These are phyloP conservation scores for Allantophomopsis lycopodina DNA, from an alignment of 2,329 filamentous ascomycete genomes.

Conservation along the genomic window DNA sequence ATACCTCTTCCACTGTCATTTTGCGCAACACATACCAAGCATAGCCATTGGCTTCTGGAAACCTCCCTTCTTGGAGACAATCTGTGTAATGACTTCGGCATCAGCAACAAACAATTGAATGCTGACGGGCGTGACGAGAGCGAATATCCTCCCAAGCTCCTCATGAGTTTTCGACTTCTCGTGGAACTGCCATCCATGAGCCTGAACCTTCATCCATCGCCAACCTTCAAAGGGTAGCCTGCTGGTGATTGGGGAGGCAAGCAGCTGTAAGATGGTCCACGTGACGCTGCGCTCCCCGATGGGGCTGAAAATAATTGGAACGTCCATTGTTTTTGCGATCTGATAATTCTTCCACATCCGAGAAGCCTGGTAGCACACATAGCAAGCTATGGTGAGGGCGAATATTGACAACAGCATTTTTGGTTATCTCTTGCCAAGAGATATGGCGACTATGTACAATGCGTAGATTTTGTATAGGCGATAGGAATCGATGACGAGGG, in stretches of 20 bases:
- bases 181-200: conserved; percentile 1
- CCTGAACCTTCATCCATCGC: neutral
- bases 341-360: neutral
- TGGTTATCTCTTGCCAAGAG: too few species aligned
- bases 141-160: conserved; percentile 3
- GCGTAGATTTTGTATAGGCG: neutral
- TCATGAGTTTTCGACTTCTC: conserved; percentile 1
- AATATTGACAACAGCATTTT: neutral
- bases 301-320: neutral
- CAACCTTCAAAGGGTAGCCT: conserved; percentile 2
- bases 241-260: neutral
- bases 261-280: neutral
- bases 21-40: conserved; percentile 2
- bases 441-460: too few species aligned
- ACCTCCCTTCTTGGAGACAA: conserved; percentile 1
- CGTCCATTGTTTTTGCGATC: neutral
- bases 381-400: neutral
- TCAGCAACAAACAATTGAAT: conserved; percentile 3
- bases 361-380: neutral
- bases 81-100: neutral
- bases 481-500: too few species aligned
- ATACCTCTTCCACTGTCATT: neutral
- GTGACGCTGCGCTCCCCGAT: neutral
- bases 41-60: conserved; percentile 11
- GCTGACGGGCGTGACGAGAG: conserved; percentile 1